Base-by-base conservation (phyloP, 23 red algal species). In the Gracilaria vermiculophylla region DNA sequence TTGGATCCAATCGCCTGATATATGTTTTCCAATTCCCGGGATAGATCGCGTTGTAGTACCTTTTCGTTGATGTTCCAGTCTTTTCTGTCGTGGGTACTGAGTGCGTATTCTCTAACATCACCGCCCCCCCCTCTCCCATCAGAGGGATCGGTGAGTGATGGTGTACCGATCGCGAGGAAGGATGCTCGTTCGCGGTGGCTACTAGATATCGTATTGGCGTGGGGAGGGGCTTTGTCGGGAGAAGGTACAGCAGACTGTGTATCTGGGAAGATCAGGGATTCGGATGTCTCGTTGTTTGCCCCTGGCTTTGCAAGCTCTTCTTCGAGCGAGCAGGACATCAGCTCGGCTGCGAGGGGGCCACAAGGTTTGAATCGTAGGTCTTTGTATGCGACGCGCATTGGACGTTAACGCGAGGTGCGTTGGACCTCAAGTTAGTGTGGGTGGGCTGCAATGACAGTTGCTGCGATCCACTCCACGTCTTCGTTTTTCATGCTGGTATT, bases 281-380 rank as follows among this genome's bases (percentile, higher is more conserved):
- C n/a, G n/a, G n/a, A n/a, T n/a, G n/a, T n/a, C n/a, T n/a, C n/a
- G n/a, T n/a, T n/a, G n/a, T n/a, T n/a, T n/a, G 12, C 11, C 49
- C 12, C 12, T 53, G 49, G 49, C 19, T 53, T 53, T 69, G 32
- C 13, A 7, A 85, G 80, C 57, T 85, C 80, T 66, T 85, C 80
- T 43, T 85, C 80, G 14, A 85, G 80, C 21, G 57, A 85, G 34
- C 57, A 85, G 61, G 23, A 51, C 12, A 85, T 67, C 27, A 85
- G 61, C 50, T 85, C 61, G 14, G 35, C 50, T 25, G 58, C 27
- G 24, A 85, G 54, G 10, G 21, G n/a, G 36, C 39, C 24, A 3
- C 19, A 19, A 25, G 80, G 80, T 52, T 25, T 41, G 47, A 69
- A 57, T 34, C 80, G 80, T 49, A 45, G 15, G 32, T 85, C 37